Base-by-base conservation (phyloP, 2,329 filamentous ascomycete species). In the Rugonectria rugulosa region DNA sequence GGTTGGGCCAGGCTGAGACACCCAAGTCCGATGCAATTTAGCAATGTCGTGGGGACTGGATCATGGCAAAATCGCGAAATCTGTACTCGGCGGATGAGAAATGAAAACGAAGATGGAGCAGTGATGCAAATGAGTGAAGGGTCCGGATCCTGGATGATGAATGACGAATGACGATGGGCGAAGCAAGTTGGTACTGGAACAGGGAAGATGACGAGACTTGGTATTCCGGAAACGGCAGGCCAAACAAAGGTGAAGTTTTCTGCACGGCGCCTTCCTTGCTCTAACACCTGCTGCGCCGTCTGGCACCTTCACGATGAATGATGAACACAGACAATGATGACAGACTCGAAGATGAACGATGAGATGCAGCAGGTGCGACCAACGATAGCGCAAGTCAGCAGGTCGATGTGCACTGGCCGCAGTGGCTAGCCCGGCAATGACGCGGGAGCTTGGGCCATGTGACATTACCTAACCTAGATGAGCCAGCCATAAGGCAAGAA, bases 401-500 rank as follows among this genome's bases (percentile, higher is more conserved):
- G 47, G 3, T 47, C 44, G 45, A 26, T 50, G 52, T 57, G n/a
- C n/a, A n/a, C n/a, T n/a, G n/a, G n/a, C n/a, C n/a, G n/a, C 38
- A 37, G 44, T 57, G 8, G 17, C 27, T 12, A 19, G n/a, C 45
- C 29, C 20, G 17, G 44, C 44, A 41, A 50, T 50, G 47, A 50
- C 37, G 38, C 48, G 38, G 48, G 48, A 51, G 48, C 48, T 51
- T 51, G 26, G 48, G 38, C 61, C 53, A 57, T 59, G 61, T 68
- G 58, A 68, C 63, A 45, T n/a, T n/a, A n/a, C n/a, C n/a, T n/a
- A n/a, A n/a, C n/a, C n/a, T n/a, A n/a, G n/a, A 47, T 52, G 65
- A 53, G 63, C 54, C 62, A 67, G 61, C 65, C 40, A 48, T 27
- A 53, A 50, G 32, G 40, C 53, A 58, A 27, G 9, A 15, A 29